A percentile compares a stretch with the other conserved stretches of the same genome.
These are phyloP conservation scores for Dioscorea zingiberensis DNA, from an alignment of 106 monocot species.

Conservation along the genomic window DNA sequence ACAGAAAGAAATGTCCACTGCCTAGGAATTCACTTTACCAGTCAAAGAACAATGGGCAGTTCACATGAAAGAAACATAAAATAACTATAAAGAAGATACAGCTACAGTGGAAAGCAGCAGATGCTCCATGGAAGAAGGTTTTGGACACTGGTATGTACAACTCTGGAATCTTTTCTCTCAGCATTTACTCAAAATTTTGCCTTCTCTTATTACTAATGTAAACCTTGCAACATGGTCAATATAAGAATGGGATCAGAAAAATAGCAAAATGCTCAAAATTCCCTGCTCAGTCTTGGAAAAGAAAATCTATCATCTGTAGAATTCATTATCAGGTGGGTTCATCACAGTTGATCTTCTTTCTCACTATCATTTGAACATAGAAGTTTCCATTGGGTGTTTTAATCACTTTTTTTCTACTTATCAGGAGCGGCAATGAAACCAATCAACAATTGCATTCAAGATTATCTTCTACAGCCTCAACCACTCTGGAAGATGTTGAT, in stretches of 20 bases:
- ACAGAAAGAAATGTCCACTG: conserved; percentile 45
- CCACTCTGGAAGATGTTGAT: conserved; percentile 55
- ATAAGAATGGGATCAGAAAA: conserved; percentile 30
- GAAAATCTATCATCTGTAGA: conserved; percentile 40
- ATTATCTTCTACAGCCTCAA: conserved; percentile 52
- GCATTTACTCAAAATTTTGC: too few species aligned
- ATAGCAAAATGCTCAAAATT: conserved; percentile 65
- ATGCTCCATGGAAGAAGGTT: conserved; percentile 36
- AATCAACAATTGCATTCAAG: conserved; percentile 46
- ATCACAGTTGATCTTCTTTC: too few species aligned
- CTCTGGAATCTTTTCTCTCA: too few species aligned
- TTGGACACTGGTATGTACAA: conserved; percentile 54
- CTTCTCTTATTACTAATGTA: too few species aligned
- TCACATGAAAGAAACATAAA: conserved; percentile 60
- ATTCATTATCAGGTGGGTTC: conserved; percentile 69
- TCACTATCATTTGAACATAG: too few species aligned
- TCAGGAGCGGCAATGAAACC: conserved; percentile 60
- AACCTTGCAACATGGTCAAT: conserved; percentile 33
- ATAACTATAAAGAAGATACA: conserved; percentile 30
- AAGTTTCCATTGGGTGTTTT: too few species aligned
- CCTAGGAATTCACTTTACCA: conserved; percentile 33
- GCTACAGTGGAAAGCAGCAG: conserved; percentile 36
- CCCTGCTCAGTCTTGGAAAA: conserved; percentile 33
- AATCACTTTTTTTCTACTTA: background rate
- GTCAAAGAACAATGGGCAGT: conserved; percentile 46